Base-by-base conservation (phyloP, 768 basidiomycete species). In the Asterophora lycoperdoides region DNA sequence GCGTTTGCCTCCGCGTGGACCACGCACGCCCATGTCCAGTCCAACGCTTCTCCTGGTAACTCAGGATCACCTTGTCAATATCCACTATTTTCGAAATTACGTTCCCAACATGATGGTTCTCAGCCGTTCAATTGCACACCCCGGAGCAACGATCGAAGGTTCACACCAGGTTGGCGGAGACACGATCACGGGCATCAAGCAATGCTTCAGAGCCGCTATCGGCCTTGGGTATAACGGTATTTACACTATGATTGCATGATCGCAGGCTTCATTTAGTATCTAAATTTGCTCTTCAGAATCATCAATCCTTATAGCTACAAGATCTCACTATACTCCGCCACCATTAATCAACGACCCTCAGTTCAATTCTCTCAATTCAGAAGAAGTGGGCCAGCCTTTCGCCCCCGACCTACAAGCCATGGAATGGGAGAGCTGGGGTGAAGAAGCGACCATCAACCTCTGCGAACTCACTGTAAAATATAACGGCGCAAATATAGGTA, bases 31-130 rank as follows among this genome's bases (percentile, higher is more conserved):
- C 4, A 62, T 80, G 1, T 74, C 78, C 14, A 71, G 69, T 40
- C 75, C 78, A n/a, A 76, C 77, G 7, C 68, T 89, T 36, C 53
- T 86, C 9, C 68, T 86, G 10, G 79, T 89, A 13, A 86, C 84
- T 0, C 78, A 86, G 64, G 73, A 80, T 47, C 79, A 82, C 42
- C 73, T 71, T 29, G 65, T 83, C 15, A 71, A 78, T 42, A 59
- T 83, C 39, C 80, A 74, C 60, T 82, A 78, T 56, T 60, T 80
- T 37, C 78, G 77, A 13, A 68, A 76, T 39, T 74, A 75, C 54
- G 39, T 59, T 2, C 59, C 71, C 1, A 62, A 68, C 8, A 56
- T 84, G 23, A 77, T 72, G 58, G 68, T 73, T 35, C 56, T 82
- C 26, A 74, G 68, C 29, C 78, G 73, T 49, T 74, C 79, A 13